phyloP scores from a whole-genome alignment of 1,284 basidiomycete genomes.

The Sanguinoderma infundibulare region DNA sequence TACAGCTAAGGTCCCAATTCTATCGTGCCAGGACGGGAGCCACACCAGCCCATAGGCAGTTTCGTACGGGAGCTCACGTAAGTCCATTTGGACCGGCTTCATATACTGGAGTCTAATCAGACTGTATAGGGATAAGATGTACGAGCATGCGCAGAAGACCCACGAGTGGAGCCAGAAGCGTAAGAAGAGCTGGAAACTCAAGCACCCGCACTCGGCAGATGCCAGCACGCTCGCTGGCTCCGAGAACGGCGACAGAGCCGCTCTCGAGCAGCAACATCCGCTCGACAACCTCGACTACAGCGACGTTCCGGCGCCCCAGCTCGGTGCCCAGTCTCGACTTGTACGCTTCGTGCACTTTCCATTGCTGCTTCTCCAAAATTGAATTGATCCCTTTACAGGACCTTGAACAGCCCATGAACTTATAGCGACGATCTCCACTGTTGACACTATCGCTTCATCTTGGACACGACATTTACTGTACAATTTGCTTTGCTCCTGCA shows the following conservation, averaged over 20 bases:
- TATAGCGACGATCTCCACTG: neutral
- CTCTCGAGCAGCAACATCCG: neutral
- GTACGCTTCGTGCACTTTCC: neutral
- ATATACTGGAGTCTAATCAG: neutral
- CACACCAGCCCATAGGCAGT: conserved; percentile 14
- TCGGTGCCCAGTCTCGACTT: conserved; percentile 7
- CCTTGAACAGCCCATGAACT: conserved; percentile 2
- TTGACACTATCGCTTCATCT: neutral
- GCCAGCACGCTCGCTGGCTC: neutral
- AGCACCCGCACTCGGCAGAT: neutral
- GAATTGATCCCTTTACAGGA: neutral
- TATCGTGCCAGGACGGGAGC: conserved; percentile 10
- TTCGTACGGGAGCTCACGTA: conserved; percentile 15
- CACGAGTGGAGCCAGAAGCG: conserved; percentile 15
- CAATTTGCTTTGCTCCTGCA: neutral
- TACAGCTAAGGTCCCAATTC: neutral
- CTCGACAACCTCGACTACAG: neutral
- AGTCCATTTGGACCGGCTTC: neutral
- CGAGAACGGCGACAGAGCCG: neutral
- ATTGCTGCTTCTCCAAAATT: neutral
- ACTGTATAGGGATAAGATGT: conserved; percentile 16
- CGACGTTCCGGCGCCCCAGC: neutral
- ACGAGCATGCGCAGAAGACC: conserved; percentile 16
- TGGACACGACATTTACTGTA: neutral
- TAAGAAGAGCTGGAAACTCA: conserved; percentile 13